A percentile compares a stretch with the other conserved stretches of the same genome.
These are phyloP conservation scores for Apiospora saccharicola DNA, from an alignment of 2,329 filamentous ascomycete species.

Conservation along the genomic window DNA sequence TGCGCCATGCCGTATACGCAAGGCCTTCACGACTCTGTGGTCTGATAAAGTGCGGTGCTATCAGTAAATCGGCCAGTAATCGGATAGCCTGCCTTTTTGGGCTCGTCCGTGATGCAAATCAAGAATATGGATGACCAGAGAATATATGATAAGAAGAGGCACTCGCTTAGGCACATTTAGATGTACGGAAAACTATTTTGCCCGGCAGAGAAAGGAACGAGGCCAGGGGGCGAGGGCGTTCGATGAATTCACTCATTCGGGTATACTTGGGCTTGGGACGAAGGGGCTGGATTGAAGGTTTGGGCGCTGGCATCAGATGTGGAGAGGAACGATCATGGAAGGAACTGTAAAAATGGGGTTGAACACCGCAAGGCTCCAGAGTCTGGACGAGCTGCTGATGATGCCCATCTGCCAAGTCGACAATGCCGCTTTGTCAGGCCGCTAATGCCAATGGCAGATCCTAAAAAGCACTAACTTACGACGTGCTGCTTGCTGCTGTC, in stretches of 20 bases:
- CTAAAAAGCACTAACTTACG: not conserved
- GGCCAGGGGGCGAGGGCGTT: not conserved
- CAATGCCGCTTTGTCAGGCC: conserved; percentile 13
- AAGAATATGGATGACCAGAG: not conserved
- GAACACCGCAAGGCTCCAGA: not conserved
- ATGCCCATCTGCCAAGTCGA: conserved; percentile 7
- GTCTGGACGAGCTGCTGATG: not conserved
- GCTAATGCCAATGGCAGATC: conserved; percentile 19
- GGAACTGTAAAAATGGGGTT: not conserved
- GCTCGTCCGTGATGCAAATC: no score
- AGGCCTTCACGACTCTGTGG: not conserved
- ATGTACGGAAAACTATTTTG: not conserved
- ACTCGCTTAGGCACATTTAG: not conserved
- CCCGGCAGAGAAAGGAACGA: not conserved
- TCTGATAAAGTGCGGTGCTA: not conserved
- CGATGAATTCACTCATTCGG: not conserved
- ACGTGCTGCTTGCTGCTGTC: not conserved
- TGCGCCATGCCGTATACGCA: not conserved
- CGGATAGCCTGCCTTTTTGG: not conserved
- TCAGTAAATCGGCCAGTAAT: not conserved
- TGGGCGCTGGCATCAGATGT: not conserved
- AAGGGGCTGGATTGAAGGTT: not conserved
- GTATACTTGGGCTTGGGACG: not conserved
- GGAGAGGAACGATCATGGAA: not conserved
- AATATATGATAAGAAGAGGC: not conserved